phyloP scores from a whole-genome alignment of 2,329 filamentous ascomycete species.

The Rhinocladiella mackenziei region DNA sequence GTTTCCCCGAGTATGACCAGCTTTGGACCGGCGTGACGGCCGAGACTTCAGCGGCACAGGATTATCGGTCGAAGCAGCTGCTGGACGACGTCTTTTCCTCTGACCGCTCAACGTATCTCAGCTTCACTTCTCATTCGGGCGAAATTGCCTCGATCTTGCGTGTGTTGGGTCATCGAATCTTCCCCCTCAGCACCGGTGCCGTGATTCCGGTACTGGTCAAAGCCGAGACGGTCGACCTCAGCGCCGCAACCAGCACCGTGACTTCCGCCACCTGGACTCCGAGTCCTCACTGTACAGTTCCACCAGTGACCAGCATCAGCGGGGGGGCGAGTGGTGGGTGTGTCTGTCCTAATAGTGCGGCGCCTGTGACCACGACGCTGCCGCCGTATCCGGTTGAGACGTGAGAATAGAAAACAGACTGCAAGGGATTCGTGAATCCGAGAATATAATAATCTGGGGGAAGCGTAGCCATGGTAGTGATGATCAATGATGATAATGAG shows the following conservation, averaged over 20 bases:
- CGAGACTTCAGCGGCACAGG: conserved; percentile 49
- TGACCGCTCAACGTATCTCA: conserved; percentile 49
- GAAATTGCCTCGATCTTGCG: conserved; percentile 54
- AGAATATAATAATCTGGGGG: too few relatives aligned
- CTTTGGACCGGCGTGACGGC: conserved; percentile 49
- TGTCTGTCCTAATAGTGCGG: conserved; percentile 22
- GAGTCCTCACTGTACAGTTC: conserved; percentile 23
- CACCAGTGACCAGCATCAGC: conserved; percentile 23
- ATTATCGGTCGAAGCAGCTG: conserved; percentile 44
- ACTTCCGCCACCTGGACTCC: conserved; percentile 19
- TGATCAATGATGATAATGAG: too few relatives aligned
- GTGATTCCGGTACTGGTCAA: conserved; percentile 52
- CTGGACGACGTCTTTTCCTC: conserved; percentile 52
- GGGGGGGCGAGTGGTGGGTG: conserved; percentile 16
- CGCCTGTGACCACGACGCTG: conserved; percentile 16
- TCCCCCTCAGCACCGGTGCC: conserved; percentile 47
- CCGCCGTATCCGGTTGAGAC: conserved; percentile 10
- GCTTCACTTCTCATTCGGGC: conserved; percentile 57
- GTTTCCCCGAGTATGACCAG: conserved; percentile 53
- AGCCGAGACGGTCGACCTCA: conserved; percentile 31
- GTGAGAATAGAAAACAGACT: not conserved
- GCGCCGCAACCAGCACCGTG: conserved; percentile 14
- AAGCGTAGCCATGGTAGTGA: too few relatives aligned
- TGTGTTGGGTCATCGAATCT: conserved; percentile 44
- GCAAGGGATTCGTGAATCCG: not conserved